Base-by-base conservation (phyloP, 2,329 filamentous ascomycete species). In the Fusarium mangiferae region DNA sequence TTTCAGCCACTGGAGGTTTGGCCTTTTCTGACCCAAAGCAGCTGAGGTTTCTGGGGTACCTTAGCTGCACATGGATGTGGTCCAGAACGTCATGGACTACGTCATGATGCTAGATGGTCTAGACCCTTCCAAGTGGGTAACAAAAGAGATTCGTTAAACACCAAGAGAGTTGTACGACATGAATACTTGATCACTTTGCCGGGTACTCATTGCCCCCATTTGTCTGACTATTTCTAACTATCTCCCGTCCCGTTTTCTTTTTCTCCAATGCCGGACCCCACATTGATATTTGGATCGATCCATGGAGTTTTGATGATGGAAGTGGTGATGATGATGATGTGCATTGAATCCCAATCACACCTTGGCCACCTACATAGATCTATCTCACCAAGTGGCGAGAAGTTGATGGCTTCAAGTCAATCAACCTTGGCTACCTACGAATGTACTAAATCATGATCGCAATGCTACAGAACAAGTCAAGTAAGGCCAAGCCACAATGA, bases 81-180 rank as follows among this genome's bases (percentile, higher is more conserved):
- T 36, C 49, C 49, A 39, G 33, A 49, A 45, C 66, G 66, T 68
- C 66, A 68, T 70, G 30, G 30, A 35, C 38, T 62, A 48, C 56
- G 56, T 70, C 70, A 74, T 62, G n/a, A 57, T 39, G 66, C 46
- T 49, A 70, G 67, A 52, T 67, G 56, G 42, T 73, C 66, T 66
- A 70, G 66, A 57, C 52, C 55, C 39, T 55, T 41, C 51, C 30
- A 51, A 33, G 48, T 24, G 30, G 30, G 30, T 35, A 20, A 9
- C 30, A 51, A 20, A 26, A 35, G 30, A 33, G 17, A 24, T 51
- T 51, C n/a, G 24, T 24, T 24, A 24, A 18, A 33, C 22, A 51
- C 46, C 22, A 33, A 49, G 22, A 49, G 46, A 33, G 22, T 18
- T 18, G 10, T 35, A 22, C 24, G 48, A 35, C 48, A 51, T 17